Evolutionary conservation across 2,329 filamentous ascomycete genomes (phyloP), one percentile per base, ranked within the genome.

Genomic region (Arthroderma uncinatum): DNA sequence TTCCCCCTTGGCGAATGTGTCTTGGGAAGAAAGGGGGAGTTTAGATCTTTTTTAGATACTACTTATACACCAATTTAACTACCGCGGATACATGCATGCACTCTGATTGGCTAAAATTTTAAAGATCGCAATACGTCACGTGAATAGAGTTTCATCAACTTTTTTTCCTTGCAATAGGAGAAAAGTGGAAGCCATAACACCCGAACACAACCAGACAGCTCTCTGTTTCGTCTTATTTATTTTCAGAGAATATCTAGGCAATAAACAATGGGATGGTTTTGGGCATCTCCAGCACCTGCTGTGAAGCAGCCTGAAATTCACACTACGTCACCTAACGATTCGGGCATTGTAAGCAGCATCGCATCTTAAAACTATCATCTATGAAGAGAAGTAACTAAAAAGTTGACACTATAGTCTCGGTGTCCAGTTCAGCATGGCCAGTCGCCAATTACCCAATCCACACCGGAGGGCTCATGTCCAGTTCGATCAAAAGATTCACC

Each of bases 261-360:
- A 54, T 57, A 59, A n/a, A 66, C 64, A 58, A 86, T 86, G 83
- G 83, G 83, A 66, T 86, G 83, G 83, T 86, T 86, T 65, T 86
- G 83, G 83, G 81, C 82, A 72, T 82, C 85, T 60, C 66, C 74
- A 19, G 68, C 71, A 56, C 63, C 74, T 56, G 68, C 74, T 76
- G 61, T 76, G 78, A 60, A 78, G 77, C 65, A 74, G 73, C 59
- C 70, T 76, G 60, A 73, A 52, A 37, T 39, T n/a, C 39, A n/a
- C 16, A 52, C 16, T 28, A 30, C 30, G 34, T 52, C 36, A 25
- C 19, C 53, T 10, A 30, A 34, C 34, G 10, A 25, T 14, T 12
- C 47, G 7, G 12, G 23, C 1, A 14, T 25, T 9, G 47, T 50
- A 50, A 50, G n/a, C 23, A 33, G 12, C 37, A 39, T 23, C 50